A percentile compares a stretch with the other conserved stretches of the same genome.
phyloP scores from a whole-genome alignment of 2,329 filamentous ascomycete genomes.

The Xylaria digitata region DNA sequence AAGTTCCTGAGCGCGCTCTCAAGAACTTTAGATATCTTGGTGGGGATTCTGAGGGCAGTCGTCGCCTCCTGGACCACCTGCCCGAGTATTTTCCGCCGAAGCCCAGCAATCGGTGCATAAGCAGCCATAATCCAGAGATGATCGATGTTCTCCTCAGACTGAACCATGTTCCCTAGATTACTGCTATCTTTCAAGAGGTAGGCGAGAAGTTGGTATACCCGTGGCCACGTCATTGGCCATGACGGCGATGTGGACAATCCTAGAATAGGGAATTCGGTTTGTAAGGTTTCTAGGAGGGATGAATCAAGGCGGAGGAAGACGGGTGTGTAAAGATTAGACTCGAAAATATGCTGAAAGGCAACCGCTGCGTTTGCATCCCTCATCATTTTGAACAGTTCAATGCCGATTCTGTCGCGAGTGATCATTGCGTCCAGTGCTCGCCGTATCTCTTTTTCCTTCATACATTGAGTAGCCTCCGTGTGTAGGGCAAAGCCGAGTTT shows the following conservation, averaged over 20 bases:
- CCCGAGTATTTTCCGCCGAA: constrained; percentile 15
- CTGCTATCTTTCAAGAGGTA: constrained; percentile 8
- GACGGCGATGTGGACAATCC: constrained; percentile 16
- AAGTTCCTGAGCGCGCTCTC: constrained; percentile 14
- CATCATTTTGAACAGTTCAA: constrained; percentile 30
- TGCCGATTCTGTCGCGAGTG: constrained; percentile 26
- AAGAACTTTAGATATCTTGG: constrained; percentile 24
- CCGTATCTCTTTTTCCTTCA: constrained; percentile 19
- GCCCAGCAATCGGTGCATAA: constrained; percentile 27
- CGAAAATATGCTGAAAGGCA: constrained; percentile 28
- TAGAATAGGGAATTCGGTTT: constrained; percentile 10
- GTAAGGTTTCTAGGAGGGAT: constrained; percentile 7
- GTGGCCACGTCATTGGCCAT: constrained; percentile 29
- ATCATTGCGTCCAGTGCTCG: constrained; percentile 20
- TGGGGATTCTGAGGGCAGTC: constrained; percentile 17
- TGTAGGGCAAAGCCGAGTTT: constrained; percentile 13
- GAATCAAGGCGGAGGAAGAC: constrained; percentile 24
- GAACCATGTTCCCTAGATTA: constrained; percentile 7
- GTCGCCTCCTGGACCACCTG: constrained; percentile 18
- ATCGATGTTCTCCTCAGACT: constrained; percentile 17
- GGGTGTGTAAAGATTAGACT: constrained; percentile 20
- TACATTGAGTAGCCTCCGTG: constrained; percentile 16
- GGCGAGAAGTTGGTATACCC: constrained; percentile 18
- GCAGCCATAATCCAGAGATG: constrained; percentile 28
- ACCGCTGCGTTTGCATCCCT: constrained; percentile 24